Evolutionary conservation across 1,284 basidiomycete species (phyloP).

Genomic region (Ganoderma lucidum): DNA sequence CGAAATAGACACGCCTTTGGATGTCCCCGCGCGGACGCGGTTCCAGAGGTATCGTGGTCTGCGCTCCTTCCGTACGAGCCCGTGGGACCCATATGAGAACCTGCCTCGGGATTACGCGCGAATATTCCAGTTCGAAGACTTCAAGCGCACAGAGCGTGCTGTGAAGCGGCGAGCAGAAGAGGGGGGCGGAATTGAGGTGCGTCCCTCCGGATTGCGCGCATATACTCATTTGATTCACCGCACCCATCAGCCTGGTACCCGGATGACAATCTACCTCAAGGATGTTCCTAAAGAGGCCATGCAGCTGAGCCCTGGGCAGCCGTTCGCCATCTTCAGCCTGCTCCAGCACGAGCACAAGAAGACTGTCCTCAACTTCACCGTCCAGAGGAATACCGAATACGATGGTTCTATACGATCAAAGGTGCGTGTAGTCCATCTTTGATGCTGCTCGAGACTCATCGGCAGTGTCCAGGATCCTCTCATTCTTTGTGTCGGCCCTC

Average conservation of each 20-base stretch:
- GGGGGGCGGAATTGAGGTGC: conserved; percentile 73
- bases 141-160: conserved; percentile 83
- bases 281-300: conserved; percentile 70
- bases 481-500: conserved; percentile 89
- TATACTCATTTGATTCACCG: not conserved
- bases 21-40: conserved; percentile 84
- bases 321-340: conserved; percentile 84
- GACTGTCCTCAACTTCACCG: conserved; percentile 91
- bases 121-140: conserved; percentile 98
- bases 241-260: conserved; percentile 72
- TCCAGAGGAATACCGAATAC: conserved; percentile 97
- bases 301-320: conserved; percentile 46
- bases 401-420: conserved; percentile 90
- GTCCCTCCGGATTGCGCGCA: conserved; percentile 30
- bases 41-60: conserved; percentile 95
- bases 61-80: conserved; percentile 92
- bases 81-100: conserved; percentile 98
- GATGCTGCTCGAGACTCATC: no score
- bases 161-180: conserved; percentile 73
- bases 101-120: conserved; percentile 93
- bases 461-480: conserved; percentile 69
- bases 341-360: conserved; percentile 97
- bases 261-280: conserved; percentile 79
- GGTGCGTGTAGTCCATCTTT: no score
- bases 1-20: conserved; percentile 96